Evolutionary conservation across 192 early-diverging fungal species (phyloP).

Genomic region (Mortierella alpina): DNA sequence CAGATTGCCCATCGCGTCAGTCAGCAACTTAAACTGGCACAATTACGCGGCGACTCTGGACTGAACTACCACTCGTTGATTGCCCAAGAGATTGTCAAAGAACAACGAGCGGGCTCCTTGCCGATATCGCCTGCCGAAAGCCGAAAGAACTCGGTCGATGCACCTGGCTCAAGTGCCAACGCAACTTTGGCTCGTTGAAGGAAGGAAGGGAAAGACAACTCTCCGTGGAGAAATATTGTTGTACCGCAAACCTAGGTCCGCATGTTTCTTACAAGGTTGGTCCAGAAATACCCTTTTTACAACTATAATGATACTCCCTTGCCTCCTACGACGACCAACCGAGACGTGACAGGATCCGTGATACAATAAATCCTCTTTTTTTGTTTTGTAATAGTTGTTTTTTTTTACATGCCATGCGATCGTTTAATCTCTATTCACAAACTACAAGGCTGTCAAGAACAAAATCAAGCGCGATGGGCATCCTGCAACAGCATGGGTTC

Average conservation of each 20-base stretch:
- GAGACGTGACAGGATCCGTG: too few species aligned
- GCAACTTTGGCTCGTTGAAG: not conserved
- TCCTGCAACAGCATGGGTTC: constrained; percentile 26
- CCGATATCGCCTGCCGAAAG: constrained; percentile 18
- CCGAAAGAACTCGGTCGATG: constrained; percentile 25
- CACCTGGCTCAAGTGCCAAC: too few species aligned
- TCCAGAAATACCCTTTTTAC: too few species aligned
- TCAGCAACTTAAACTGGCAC: constrained; percentile 25
- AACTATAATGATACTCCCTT: too few species aligned
- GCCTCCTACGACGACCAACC: too few species aligned
- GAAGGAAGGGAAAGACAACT: not conserved
- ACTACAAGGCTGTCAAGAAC: not conserved
- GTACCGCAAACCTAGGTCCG: too few species aligned
- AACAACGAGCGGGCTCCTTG: constrained; percentile 16
- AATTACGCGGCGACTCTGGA: constrained; percentile 20
- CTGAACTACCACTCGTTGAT: constrained; percentile 27
- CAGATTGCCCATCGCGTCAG: constrained; percentile 50
- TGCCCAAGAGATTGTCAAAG: constrained; percentile 41
- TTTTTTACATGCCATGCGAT: too few species aligned
- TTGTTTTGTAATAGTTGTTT: too few species aligned
- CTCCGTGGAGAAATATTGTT: not conserved
- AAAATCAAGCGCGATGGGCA: constrained; percentile 1
- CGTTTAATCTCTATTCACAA: not conserved
- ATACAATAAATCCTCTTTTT: too few species aligned
- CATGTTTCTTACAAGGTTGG: too few species aligned